Conservation (phyloP, 2,329 filamentous ascomycete genomes). For the Colletotrichum sp. region DNA sequence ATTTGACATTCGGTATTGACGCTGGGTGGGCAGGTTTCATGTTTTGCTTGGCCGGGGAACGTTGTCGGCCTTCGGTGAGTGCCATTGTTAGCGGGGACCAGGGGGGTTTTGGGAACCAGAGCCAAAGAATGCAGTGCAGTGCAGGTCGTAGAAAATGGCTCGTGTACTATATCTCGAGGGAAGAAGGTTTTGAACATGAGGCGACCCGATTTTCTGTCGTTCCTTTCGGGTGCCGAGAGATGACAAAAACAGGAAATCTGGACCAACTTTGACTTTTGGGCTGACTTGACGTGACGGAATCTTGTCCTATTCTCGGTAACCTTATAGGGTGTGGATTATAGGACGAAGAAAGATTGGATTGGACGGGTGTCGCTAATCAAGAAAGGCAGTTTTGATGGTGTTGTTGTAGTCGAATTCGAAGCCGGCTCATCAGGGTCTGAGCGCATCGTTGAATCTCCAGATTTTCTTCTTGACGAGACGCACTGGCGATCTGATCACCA, state of each 20-base stretch:
- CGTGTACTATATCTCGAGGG: neutral
- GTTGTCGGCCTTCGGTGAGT: neutral
- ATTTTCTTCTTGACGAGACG: neutral
- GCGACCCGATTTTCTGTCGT: neutral
- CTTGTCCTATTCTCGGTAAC: neutral
- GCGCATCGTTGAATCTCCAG: neutral
- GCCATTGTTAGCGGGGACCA: neutral
- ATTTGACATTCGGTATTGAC: neutral
- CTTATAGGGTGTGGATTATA: neutral
- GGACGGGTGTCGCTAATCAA: neutral
- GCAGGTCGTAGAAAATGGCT: neutral
- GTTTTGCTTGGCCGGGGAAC: neutral
- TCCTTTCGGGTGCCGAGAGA: neutral
- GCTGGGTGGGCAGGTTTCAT: conserved; percentile 4
- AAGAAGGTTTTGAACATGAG: neutral
- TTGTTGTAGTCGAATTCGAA: neutral
- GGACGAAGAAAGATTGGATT: neutral
- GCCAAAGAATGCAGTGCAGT: neutral
- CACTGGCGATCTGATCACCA: conserved; percentile 10
- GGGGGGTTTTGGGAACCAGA: neutral
- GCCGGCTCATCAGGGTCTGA: neutral
- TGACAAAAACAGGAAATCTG: neutral
- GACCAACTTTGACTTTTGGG: neutral
- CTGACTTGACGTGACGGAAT: neutral
- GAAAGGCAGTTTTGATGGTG: neutral